A percentile compares a stretch with the other conserved stretches of the same genome.
Evolutionary conservation across 177 flowering plant species (phyloP).

Genomic region (Vitis hybrid): DNA sequence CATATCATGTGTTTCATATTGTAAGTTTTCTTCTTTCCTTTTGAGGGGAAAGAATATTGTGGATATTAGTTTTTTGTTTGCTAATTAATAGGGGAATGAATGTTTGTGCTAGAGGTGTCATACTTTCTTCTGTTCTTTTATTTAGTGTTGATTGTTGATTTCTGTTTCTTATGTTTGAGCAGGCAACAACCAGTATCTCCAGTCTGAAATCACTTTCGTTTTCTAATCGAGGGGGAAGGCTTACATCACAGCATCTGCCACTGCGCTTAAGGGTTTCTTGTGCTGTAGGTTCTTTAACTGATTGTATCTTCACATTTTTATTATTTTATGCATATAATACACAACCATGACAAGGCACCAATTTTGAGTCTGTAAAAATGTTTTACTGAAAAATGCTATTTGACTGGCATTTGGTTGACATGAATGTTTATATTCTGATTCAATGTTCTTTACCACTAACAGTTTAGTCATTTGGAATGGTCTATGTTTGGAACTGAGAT

Average conservation of each 20-base stretch:
- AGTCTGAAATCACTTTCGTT: conserved; percentile 37
- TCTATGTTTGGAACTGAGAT: too few relatives aligned
- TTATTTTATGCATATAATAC: background rate
- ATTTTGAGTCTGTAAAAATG: too few relatives aligned
- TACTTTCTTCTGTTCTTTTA: background rate
- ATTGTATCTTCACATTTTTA: background rate
- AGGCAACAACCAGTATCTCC: conserved; percentile 33
- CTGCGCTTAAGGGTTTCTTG: conserved; percentile 40
- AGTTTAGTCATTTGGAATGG: too few relatives aligned
- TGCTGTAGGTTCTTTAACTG: conserved; percentile 39
- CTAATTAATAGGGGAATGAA: background rate
- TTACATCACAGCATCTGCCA: conserved; percentile 20
- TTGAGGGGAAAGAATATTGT: background rate
- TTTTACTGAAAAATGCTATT: background rate
- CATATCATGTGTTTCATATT: too few relatives aligned
- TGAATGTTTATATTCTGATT: too few relatives aligned
- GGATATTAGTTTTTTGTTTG: background rate
- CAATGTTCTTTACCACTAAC: too few relatives aligned
- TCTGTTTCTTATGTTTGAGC: conserved; percentile 10
- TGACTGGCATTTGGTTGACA: background rate
- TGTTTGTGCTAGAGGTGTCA: background rate
- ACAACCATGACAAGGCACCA: background rate
- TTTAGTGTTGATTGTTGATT: background rate
- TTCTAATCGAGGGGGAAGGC: conserved; percentile 31
- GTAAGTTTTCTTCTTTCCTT: too few relatives aligned